Percentiles rank a stretch among this genome's conserved stretches.
Evolutionary conservation across 768 basidiomycete species (phyloP).

Genomic region (Mycena kentingensis): DNA sequence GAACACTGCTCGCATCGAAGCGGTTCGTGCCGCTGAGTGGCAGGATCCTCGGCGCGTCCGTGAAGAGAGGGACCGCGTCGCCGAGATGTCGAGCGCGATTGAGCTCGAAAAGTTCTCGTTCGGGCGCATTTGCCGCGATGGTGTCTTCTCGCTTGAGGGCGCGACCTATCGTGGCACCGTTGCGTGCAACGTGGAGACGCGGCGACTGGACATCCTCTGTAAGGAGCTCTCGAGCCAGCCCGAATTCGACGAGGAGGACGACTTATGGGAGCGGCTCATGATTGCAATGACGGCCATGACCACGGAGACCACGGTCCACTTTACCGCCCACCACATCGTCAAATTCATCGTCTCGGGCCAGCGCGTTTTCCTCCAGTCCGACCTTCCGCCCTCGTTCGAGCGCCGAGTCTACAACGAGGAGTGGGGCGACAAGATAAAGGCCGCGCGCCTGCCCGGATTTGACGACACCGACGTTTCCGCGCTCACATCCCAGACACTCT

Average conservation of each 20-base stretch:
- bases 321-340: constrained; percentile 17
- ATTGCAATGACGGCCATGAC: no score
- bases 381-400: constrained; percentile 31
- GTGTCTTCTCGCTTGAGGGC: constrained; percentile 37
- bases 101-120: constrained; percentile 32
- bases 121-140: constrained; percentile 38
- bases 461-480: constrained; percentile 25
- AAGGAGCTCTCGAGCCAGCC: no score
- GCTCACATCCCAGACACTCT: constrained; percentile 29
- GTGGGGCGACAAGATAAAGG: background rate
- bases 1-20: constrained; percentile 26
- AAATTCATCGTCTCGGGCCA: constrained; percentile 20
- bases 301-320: background rate
- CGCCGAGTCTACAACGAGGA: constrained; percentile 18
- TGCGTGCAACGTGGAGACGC: constrained; percentile 39
- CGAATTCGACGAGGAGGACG: no score
- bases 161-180: constrained; percentile 31
- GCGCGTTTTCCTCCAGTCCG: constrained; percentile 35
- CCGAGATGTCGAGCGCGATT: constrained; percentile 25
- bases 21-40: constrained; percentile 31
- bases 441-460: constrained; percentile 31
- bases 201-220: constrained; percentile 35
- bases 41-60: constrained; percentile 30
- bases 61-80: constrained; percentile 28
- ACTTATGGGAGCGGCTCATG: no score